A percentile compares a stretch with the other conserved stretches of the same genome.
These are phyloP conservation scores for Aspergillus oerlinghausenensis DNA, from an alignment of 2,329 filamentous ascomycete genomes.

Conservation along the genomic window DNA sequence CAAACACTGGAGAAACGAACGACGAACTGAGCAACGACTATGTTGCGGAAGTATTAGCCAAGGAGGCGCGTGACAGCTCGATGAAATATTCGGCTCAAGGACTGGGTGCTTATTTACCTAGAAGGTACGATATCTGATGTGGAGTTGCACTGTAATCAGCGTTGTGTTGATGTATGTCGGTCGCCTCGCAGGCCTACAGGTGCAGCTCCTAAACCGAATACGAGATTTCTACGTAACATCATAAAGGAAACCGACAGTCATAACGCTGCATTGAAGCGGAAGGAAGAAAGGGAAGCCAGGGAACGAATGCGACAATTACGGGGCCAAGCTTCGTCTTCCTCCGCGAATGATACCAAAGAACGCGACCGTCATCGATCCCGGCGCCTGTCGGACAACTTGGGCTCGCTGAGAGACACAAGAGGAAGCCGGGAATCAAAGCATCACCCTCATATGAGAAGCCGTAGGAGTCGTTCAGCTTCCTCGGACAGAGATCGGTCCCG, in stretches of 20 bases:
- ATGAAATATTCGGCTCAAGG: constrained; percentile 71
- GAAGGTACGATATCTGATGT: constrained; percentile 41
- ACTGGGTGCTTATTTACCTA: constrained; percentile 60
- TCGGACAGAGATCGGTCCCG: constrained; percentile 20
- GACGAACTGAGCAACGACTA: constrained; percentile 53
- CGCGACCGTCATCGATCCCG: constrained; percentile 12
- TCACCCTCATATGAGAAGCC: constrained; percentile 25
- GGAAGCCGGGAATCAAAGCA: constrained; percentile 19
- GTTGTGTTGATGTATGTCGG: constrained; percentile 3
- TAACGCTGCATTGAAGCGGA: constrained; percentile 80
- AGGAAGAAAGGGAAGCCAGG: constrained; percentile 73
- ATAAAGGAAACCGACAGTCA: constrained; percentile 84
- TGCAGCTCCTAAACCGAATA: constrained; percentile 81
- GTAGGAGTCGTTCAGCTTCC: constrained; percentile 24
- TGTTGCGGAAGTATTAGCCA: constrained; percentile 71
- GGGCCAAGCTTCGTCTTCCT: constrained; percentile 30
- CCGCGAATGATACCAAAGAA: constrained; percentile 36
- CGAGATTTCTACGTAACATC: constrained; percentile 79
- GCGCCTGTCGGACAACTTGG: constrained; percentile 12
- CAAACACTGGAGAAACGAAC: constrained; percentile 25
- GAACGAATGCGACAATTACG: constrained; percentile 61
- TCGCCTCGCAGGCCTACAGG: constrained; percentile 51
- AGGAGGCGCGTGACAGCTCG: constrained; percentile 71
- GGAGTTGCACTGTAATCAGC: background rate
- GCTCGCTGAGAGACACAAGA: constrained; percentile 18